Percentiles rank a stretch among this genome's conserved stretches.
phyloP scores from a whole-genome alignment of 2,329 filamentous ascomycete genomes.

The Fusarium austroafricanum region DNA sequence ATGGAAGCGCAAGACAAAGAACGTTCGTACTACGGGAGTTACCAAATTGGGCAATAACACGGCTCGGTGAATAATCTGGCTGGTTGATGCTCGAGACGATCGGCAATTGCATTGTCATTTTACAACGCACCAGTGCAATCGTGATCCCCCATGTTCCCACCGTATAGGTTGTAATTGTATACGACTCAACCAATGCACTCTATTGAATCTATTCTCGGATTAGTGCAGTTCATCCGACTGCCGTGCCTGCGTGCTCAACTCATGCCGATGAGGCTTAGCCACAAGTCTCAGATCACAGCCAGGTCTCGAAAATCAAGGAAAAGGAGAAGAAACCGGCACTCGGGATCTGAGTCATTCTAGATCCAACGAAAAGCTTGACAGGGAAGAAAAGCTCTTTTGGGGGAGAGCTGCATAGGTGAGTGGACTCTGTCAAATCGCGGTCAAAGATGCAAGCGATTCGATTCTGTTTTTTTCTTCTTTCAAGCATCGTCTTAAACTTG shows the following conservation, averaged over 20 bases:
- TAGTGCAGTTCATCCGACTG: not conserved
- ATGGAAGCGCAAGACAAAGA: not conserved
- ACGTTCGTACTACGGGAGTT: not conserved
- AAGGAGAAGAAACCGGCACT: not conserved
- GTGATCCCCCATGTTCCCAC: too few relatives aligned
- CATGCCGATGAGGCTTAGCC: slow-evolving; percentile 20
- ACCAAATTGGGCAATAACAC: slow-evolving; percentile 17
- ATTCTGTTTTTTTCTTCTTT: slow-evolving; percentile 3
- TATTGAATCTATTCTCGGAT: not conserved
- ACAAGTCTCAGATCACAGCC: slow-evolving; percentile 11
- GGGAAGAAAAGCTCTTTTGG: not conserved
- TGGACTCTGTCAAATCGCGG: slow-evolving; percentile 22
- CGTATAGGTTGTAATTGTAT: not conserved
- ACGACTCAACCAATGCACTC: slow-evolving; percentile 7
- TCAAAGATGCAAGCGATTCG: slow-evolving; percentile 25
- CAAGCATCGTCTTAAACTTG: not conserved
- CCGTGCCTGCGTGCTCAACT: not conserved
- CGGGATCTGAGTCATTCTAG: slow-evolving; percentile 29
- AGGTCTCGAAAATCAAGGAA: not conserved
- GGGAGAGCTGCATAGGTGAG: not conserved
- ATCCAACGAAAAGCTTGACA: slow-evolving; percentile 21
- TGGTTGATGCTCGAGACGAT: slow-evolving; percentile 23
- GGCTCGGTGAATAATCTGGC: slow-evolving; percentile 27
- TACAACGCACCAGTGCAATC: not conserved
- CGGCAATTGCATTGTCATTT: slow-evolving; percentile 9